Base-by-base conservation (phyloP, 1,284 basidiomycete genomes). In the Sanghuangporus baumii region DNA sequence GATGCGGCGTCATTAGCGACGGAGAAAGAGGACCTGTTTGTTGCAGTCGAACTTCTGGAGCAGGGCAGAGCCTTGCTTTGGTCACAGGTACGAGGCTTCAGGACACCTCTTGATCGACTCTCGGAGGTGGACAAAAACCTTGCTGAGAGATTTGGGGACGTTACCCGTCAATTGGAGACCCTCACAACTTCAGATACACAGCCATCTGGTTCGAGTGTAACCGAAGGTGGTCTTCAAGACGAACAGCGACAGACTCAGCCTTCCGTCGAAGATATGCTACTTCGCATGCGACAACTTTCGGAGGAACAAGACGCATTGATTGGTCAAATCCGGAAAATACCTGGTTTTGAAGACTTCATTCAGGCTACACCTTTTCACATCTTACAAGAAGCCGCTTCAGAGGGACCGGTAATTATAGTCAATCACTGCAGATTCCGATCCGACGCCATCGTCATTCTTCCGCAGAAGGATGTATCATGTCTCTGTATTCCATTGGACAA, bases 331-430 rank as follows among this genome's bases (percentile, higher is more conserved):
- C 37, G 55, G 56, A 31, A 52, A 47, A 40, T 67, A 57, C 48
- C 61, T 55, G 40, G 66, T 38, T 61, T 60, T 46, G 31, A 60
- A 36, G 14, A 60, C 37, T 46, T 66, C 55, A 38, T 65, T 60
- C 26, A 26, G 46, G 34, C 47, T 11, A 48, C 41, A 16, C 52
- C 55, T 18, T 65, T 50, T 40, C 37, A 57, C 11, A 37, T 34
- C 12, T 61, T 67, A 9, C 66, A 58, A 37, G 57, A 41, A 18
- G 65, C 64, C 8, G 65, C 63, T 14, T 43, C 16, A 56, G 55
- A 26, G 16, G 62, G 62, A 37, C 60, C 57, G 16, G 55, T 62
- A n/a, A 48, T 62, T 23, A 31, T 47, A 18, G 55, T 65, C 43
- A 60, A 55, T 20, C 34, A 59, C 40, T 23, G 31, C 26, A 40